Conservation (phyloP, 441 rosid species). For the Adansonia madagascariensis region DNA sequence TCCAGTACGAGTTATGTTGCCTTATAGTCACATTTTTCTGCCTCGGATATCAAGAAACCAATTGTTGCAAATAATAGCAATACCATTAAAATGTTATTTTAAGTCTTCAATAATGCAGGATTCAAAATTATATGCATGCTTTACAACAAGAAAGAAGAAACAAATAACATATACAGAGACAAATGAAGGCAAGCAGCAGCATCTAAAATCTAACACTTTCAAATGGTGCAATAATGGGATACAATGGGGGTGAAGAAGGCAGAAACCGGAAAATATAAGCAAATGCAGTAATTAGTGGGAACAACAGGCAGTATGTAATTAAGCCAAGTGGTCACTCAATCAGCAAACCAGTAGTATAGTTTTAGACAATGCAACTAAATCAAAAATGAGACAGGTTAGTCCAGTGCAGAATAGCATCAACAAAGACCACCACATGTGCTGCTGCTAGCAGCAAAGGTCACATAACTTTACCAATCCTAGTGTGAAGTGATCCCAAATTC, state of each 20-base stretch:
- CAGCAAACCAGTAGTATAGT: neutral
- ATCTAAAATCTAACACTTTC: neutral
- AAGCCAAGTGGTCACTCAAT: conserved; percentile 1
- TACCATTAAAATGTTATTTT: neutral
- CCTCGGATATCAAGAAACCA: neutral
- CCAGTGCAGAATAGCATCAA: conserved; percentile 14
- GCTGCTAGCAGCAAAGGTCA: conserved; percentile 18
- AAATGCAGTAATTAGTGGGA: neutral
- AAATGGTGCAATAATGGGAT: neutral
- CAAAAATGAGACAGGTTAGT: neutral
- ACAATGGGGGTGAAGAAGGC: neutral
- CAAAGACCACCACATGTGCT: neutral
- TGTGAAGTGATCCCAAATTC: neutral
- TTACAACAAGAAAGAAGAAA: neutral
- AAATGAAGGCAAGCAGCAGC: neutral
- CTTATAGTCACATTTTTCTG: neutral
- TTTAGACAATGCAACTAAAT: neutral
- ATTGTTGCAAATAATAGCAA: neutral
- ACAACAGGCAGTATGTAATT: neutral
- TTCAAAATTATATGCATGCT: neutral
- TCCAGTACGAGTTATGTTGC: neutral
- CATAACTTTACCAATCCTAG: neutral
- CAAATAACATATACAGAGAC: neutral
- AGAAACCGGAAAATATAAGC: neutral
- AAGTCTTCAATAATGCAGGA: neutral